Base-by-base conservation (phyloP, 2,329 filamentous ascomycete genomes). In the Phoma sp. region DNA sequence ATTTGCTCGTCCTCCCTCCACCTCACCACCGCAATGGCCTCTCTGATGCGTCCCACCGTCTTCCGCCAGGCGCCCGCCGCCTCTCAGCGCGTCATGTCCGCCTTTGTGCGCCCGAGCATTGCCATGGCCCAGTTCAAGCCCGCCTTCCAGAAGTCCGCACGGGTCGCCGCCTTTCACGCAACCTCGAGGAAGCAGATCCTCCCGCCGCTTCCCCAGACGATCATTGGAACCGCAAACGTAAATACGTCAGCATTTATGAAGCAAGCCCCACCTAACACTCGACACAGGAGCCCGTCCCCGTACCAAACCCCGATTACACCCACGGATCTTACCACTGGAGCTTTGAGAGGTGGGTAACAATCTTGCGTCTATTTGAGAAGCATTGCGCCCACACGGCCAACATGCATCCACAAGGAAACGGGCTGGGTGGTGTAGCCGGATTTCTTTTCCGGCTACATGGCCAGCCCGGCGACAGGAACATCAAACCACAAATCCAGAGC, bases 321-420 rank as follows among this genome's bases (percentile, higher is more conserved):
- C 91, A 99, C 80, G 95, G 95, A 68, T 96, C 90, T 77, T 99
- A 98, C 83, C 95, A 99, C 85, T 99, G 95, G 95, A 91, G 90
- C 56, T 96, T 96, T 72, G 95, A 99, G 83, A 82, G 87, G 84
- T 86, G 73, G 52, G 61, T 61, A 42, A 30, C 7, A 14, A 4
- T 29, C 7, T 11, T 29, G 5, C 5, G 9, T 25, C 23, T 25
- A 25, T 11, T 7, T 14, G 28, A 11, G 28, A 14, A n/a, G n/a
- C n/a, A n/a, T n/a, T n/a, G n/a, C n/a, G n/a, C n/a, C n/a, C n/a
- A n/a, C n/a, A n/a, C n/a, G n/a, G n/a, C n/a, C n/a, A n/a, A n/a
- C n/a, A n/a, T n/a, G n/a, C n/a, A n/a, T n/a, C n/a, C n/a, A n/a
- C n/a, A n/a, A 26, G 21, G n/a, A 7, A 23, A 6, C n/a, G 32